A percentile compares a stretch with the other conserved stretches of the same genome.
Conservation (phyloP, 495 filamentous ascomycete genomes). For the Penicillium alfredii region DNA sequence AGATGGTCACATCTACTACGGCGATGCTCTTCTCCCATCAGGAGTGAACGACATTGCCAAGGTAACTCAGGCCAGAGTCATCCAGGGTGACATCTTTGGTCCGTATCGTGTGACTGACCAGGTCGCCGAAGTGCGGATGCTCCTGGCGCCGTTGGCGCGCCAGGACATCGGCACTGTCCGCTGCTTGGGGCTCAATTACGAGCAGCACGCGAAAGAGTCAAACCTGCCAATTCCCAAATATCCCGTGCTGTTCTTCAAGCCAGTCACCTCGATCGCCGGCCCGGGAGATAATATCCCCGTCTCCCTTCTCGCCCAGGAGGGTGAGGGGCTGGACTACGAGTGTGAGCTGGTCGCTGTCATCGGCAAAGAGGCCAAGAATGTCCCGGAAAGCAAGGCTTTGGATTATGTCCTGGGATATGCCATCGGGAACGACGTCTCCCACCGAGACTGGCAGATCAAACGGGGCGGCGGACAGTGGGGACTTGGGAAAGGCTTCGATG, state of each 20-base stretch:
- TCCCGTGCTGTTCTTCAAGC: slow-evolving; percentile 82
- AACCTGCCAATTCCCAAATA: slow-evolving; percentile 69
- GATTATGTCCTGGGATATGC: slow-evolving; percentile 75
- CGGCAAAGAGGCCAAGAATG: slow-evolving; percentile 62
- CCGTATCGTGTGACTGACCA: slow-evolving; percentile 65
- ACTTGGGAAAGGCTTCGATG: slow-evolving; percentile 79
- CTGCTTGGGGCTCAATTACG: slow-evolving; percentile 79
- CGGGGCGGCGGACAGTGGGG: slow-evolving; percentile 77
- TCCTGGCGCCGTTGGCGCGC: slow-evolving; percentile 64
- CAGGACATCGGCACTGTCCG: slow-evolving; percentile 68
- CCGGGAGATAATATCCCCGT: slow-evolving; percentile 67
- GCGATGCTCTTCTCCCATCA: slow-evolving; percentile 69
- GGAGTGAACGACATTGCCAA: slow-evolving; percentile 62
- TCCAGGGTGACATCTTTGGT: slow-evolving; percentile 69
- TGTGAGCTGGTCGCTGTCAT: slow-evolving; percentile 78
- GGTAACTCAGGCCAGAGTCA: slow-evolving; percentile 59
- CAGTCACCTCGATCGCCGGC: slow-evolving; percentile 62
- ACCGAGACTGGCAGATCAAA: slow-evolving; percentile 78
- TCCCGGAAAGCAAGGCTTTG: slow-evolving; percentile 60
- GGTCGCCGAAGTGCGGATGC: slow-evolving; percentile 55
- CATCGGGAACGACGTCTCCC: slow-evolving; percentile 77
- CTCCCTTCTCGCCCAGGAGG: slow-evolving; percentile 50
- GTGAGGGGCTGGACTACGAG: slow-evolving; percentile 72
- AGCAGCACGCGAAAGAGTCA: slow-evolving; percentile 71
- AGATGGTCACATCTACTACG: slow-evolving; percentile 73